Conservation (phyloP, 2,329 filamentous ascomycete genomes). For the Sordariomycetes sp. region DNA sequence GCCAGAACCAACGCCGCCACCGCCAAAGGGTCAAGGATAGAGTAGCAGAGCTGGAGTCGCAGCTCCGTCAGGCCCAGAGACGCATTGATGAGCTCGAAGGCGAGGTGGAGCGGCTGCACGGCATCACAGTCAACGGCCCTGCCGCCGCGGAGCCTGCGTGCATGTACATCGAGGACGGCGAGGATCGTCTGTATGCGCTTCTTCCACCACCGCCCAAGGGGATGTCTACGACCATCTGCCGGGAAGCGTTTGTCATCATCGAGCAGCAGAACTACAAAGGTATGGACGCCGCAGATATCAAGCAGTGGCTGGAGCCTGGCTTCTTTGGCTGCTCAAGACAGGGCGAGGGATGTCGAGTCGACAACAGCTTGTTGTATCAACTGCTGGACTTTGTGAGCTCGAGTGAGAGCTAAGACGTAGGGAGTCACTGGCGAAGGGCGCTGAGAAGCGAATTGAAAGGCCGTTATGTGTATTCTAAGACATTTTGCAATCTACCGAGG, state of each 20-base stretch:
- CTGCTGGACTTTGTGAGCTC: conserved; percentile 15
- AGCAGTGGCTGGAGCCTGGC: conserved; percentile 14
- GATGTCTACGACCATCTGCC: conserved; percentile 20
- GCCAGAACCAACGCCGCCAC: conserved; percentile 43
- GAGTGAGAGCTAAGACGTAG: too few species aligned
- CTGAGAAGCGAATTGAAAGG: too few species aligned
- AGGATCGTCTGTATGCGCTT: too few species aligned
- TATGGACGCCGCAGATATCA: conserved; percentile 10
- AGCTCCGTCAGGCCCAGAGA: conserved; percentile 13
- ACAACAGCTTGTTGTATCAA: conserved; percentile 14
- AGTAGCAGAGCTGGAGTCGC: conserved; percentile 18
- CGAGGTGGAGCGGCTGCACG: not conserved
- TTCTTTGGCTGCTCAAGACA: conserved; percentile 12
- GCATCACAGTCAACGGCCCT: not conserved
- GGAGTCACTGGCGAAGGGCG: too few species aligned
- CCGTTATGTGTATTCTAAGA: too few species aligned
- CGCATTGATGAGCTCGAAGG: conserved; percentile 5
- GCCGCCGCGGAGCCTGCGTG: conserved; percentile 1
- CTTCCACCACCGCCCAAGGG: conserved; percentile 3
- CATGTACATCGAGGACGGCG: conserved; percentile 2
- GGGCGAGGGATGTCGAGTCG: conserved; percentile 19
- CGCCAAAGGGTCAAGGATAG: conserved; percentile 31
- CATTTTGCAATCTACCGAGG: too few species aligned
- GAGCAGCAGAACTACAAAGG: conserved; percentile 18
- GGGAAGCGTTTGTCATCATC: conserved; percentile 20